phyloP scores from a whole-genome alignment of 768 basidiomycete species.

The Amanita pseudoporphyria region DNA sequence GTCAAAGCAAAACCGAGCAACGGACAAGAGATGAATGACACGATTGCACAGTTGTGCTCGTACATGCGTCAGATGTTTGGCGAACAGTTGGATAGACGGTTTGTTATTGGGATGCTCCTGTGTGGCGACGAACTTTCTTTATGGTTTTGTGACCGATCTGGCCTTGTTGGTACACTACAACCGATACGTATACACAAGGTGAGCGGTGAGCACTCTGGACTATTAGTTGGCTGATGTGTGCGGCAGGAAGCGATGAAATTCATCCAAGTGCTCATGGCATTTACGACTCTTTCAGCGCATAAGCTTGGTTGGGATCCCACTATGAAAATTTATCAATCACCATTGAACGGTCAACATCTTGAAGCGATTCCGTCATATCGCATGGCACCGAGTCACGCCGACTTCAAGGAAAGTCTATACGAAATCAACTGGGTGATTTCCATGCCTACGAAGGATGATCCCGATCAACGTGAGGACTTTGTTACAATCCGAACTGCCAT shows the following conservation, averaged over 20 bases:
- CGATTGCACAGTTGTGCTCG: background rate
- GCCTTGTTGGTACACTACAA: conserved; percentile 2
- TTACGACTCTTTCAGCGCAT: background rate
- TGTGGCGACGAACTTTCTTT: conserved; percentile 3
- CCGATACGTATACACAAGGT: conserved; percentile 8
- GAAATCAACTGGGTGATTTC: too few species aligned
- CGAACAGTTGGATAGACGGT: conserved; percentile 9
- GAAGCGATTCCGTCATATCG: background rate
- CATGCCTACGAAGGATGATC: background rate
- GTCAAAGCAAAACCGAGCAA: background rate
- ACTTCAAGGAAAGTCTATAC: too few species aligned
- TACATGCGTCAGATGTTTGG: conserved; percentile 9
- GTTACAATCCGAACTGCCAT: too few species aligned
- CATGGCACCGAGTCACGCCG: background rate
- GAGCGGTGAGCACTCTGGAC: background rate
- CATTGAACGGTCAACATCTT: too few species aligned
- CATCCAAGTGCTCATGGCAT: conserved; percentile 3
- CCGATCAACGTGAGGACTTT: background rate
- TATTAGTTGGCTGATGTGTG: background rate
- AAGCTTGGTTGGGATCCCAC: conserved; percentile 9
- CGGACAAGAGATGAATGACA: background rate
- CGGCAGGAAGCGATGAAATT: background rate
- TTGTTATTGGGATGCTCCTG: conserved; percentile 5
- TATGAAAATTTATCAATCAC: conserved; percentile 4
- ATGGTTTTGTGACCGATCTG: conserved; percentile 8